Base-by-base conservation (phyloP, 2,329 filamentous ascomycete genomes). In the Zymoseptoria brevis region DNA sequence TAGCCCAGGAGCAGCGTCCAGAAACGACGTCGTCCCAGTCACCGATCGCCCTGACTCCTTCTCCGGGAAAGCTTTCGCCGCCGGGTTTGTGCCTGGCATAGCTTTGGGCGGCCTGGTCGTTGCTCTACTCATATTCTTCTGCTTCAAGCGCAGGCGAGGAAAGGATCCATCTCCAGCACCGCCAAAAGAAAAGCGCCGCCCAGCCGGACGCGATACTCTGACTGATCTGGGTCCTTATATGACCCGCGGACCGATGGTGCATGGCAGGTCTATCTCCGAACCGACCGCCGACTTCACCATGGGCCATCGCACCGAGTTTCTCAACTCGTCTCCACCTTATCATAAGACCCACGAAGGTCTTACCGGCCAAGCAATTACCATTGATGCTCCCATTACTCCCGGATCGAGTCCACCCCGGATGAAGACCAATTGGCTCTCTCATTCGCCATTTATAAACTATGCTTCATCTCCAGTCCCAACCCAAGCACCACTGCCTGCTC, bases 41-140 rank as follows among this genome's bases (percentile, higher is more conserved):
- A 54, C 51, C 2, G 45, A 54, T 21, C 9, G 22, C 5, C 58
- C 60, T 13, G 48, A 60, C 19, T 26, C 35, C 9, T 73, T 73
- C 57, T 71, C 68, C 9, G 69, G 67, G 13, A 64, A 57, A 7
- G 70, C 70, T n/a, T 72, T 73, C 54, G 70, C 68, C 8, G 71
- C 69, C 6, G 72, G 71, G 45, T 70, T 74, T 54, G 52, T 73
- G 8, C 71, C 71, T 19, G 72, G 71, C 13, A 68, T 74, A 16
- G 41, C 67, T 5, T 29, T 73, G 21, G 71, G 71, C 16, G 65
- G 66, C 13, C 53, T 71, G 11, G 45, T 69, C 1, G 58, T 65
- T 19, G 66, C 65, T 35, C 56, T 64, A 26, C 45, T 71, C 5
- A 55, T 73, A 8, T 68, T 71, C 58, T 67, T 66, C 13, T 60